Base-by-base conservation (phyloP, 202 grass and related monocot genomes). In the Schoenoplectus tabernaemontani region DNA sequence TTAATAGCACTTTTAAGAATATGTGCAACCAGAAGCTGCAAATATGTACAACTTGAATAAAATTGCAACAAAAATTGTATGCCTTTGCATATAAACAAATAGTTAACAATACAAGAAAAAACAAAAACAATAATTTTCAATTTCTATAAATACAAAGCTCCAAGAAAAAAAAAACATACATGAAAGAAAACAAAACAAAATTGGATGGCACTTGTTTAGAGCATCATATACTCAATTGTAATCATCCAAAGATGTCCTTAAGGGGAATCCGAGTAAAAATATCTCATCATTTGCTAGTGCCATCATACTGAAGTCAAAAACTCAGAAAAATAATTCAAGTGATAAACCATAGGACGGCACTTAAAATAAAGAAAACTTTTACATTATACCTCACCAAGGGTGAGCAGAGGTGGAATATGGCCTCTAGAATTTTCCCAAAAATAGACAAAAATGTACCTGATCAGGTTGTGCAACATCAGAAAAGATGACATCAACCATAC, bases 401-500 rank as follows among this genome's bases (percentile, higher is more conserved):
- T 1, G 0, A 7, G 12, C 23, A 28, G 22, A 8, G n/a, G n/a
- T 16, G 5, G 7, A 9, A 71, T 2, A 0, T 73, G 44, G 3
- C 1, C 44, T 51, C 22, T 1, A 81, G 0, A 2, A 69, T 64
- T 30, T 8, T 50, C 4, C n/a, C n/a, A 33, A 42, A 63, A 12
- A 68, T 36, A 82, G 4, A 2, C 1, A 73, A 42, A 26, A 59
- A 36, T 82, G 41, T 92, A 97, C 95, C 95, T 97, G 95, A 13
- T 94, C 95, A 56, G 95, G 91, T 78, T 98, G 95, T 9, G 95
- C 95, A 85, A 98, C 95, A 88, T 98, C 95, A 43, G 95, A 98
- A 83, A 98, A 98, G 76, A 98, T 90, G 46, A 92, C 91, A 90
- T 98, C 95, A 73, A 98, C 95, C 95, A 98, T 98, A 79, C 95